Percentiles rank a stretch among this genome's conserved stretches.
Evolutionary conservation across 1,139 yeast species (phyloP).

Genomic region (Blastobotrys persicus): DNA sequence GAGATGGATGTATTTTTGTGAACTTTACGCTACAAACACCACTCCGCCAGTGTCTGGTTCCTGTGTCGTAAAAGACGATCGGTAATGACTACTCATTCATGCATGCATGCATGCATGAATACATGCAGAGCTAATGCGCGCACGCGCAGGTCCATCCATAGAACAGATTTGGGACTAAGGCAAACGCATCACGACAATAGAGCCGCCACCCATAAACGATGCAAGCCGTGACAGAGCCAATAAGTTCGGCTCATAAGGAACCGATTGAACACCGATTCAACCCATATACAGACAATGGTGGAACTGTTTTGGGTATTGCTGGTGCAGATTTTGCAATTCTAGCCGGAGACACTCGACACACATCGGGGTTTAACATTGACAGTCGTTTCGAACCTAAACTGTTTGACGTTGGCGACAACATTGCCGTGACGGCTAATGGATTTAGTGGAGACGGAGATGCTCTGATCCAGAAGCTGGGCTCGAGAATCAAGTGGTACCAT

Average conservation of each 20-base stretch:
- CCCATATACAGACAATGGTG: slow-evolving; percentile 96
- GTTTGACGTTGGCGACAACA: slow-evolving; percentile 83
- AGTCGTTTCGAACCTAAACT: slow-evolving; percentile 91
- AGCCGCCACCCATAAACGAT: slow-evolving; percentile 3
- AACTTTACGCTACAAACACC: too few species aligned
- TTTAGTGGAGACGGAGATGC: slow-evolving; percentile 95
- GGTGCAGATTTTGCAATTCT: slow-evolving; percentile 95
- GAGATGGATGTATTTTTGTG: too few species aligned
- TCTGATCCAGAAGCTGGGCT: slow-evolving; percentile 70
- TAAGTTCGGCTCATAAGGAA: slow-evolving; percentile 12
- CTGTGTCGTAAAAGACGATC: too few species aligned
- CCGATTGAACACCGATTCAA: slow-evolving; percentile 94
- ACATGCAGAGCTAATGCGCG: too few species aligned
- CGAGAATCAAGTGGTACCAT: slow-evolving; percentile 88
- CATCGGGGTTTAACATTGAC: slow-evolving; percentile 89
- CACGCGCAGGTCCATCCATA: too few species aligned
- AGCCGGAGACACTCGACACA: slow-evolving; percentile 98
- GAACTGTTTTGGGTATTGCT: slow-evolving; percentile 95
- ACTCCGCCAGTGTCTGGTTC: too few species aligned
- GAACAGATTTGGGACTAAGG: neutral
- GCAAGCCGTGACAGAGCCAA: slow-evolving; percentile 8
- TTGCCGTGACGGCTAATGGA: slow-evolving; percentile 90
- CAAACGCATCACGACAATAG: neutral
- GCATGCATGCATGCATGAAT: too few species aligned
- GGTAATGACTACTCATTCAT: too few species aligned